phyloP scores from a whole-genome alignment of 2,329 filamentous ascomycete species.

The Thielaviopsis populi region DNA sequence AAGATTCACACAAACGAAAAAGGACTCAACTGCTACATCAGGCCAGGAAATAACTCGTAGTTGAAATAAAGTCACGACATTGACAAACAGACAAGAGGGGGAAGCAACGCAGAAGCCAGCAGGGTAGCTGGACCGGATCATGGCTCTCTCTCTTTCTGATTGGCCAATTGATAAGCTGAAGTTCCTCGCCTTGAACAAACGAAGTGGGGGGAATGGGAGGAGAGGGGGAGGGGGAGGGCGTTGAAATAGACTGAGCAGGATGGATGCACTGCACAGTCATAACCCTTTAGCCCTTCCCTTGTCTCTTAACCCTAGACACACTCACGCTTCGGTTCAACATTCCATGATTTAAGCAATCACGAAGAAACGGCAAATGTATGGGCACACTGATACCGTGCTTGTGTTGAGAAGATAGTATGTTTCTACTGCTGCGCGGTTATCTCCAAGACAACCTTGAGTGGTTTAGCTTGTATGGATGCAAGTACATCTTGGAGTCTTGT shows the following conservation, averaged over 20 bases:
- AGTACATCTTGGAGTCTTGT: neutral
- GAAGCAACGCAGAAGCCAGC: neutral
- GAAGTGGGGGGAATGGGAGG: no score
- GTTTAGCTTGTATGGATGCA: neutral
- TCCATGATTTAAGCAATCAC: no score
- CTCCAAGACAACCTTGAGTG: neutral
- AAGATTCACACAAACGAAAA: neutral
- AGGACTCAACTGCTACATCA: neutral
- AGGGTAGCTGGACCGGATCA: neutral
- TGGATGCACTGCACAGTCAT: neutral
- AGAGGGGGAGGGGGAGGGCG: no score
- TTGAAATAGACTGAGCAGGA: neutral
- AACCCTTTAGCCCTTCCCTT: neutral
- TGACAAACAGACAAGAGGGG: neutral
- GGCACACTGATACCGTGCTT: no score
- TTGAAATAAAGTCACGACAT: slow-evolving; percentile 1
- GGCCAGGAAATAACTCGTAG: neutral
- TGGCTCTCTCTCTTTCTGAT: neutral
- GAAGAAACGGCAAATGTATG: no score
- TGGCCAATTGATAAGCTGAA: neutral
- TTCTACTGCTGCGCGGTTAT: neutral
- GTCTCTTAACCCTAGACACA: neutral
- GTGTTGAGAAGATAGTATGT: no score
- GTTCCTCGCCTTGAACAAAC: neutral
- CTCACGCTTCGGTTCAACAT: no score